Base-by-base conservation (phyloP, 1,139 yeast genomes). In the Meyerozyma guilliermondii region DNA sequence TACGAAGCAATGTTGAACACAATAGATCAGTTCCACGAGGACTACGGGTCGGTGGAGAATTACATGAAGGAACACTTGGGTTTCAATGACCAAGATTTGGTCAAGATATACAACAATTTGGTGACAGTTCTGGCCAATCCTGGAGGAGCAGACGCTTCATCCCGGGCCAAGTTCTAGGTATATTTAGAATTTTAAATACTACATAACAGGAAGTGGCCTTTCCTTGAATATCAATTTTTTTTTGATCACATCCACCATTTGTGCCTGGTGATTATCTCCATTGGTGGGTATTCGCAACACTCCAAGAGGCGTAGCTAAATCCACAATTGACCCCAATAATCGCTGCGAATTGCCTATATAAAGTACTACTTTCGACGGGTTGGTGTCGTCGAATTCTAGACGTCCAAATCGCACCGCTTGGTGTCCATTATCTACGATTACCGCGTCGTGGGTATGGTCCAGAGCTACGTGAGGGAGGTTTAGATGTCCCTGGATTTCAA, bases 191-290 rank as follows among this genome's bases (percentile, higher is more conserved):
- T 5, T 3, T 18, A 18, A 10, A 33, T 10, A 13, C 63, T 58
- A 83, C 89, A 83, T 83, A 41, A 84, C 81, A 4, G 92, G 92
- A 43, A 84, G 64, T 0, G 92, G 91, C 47, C 92, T 67, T 33
- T 78, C 76, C 43, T 73, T 77, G 54, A 84, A 84, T 6, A 81
- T 68, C 17, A 83, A 59, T 54, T 81, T 82, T 44, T 74, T 71
- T 31, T 62, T 62, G 7, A 84, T 70, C 1, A 84, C 62, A 57
- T 83, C 91, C n/a, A 80, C 61, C 52, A 83, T 64, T n/a, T 39
- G 38, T 28, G 43, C 47, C 2, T 55, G 52, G 8, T 53, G 50
- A 4, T 35, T 24, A 3, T 41, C 43, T 1, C 51, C 54, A 1
- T 51, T 52, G 2, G 60, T 53, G 0, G 74, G 66, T 13, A 81